Conservation (phyloP, 2,329 filamentous ascomycete genomes). For the Fusarium nanum region DNA sequence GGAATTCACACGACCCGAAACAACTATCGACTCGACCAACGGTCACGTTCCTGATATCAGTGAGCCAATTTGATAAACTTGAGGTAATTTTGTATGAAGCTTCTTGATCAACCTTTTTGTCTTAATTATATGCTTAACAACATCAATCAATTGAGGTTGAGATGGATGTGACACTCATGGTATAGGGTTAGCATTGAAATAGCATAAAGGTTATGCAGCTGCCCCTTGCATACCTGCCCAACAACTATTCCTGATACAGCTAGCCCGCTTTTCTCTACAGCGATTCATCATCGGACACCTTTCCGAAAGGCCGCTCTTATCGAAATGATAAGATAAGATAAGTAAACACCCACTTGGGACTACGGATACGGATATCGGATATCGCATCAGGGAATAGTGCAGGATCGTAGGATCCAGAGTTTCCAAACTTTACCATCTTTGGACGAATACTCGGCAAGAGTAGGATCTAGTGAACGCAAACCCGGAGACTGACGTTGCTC, state of each 20-base stretch:
- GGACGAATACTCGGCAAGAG: conserved; percentile 3
- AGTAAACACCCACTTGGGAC: neutral
- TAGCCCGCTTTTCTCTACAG: neutral
- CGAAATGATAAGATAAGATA: neutral
- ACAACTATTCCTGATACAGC: neutral
- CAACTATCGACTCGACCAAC: neutral
- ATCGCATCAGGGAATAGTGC: too few relatives aligned
- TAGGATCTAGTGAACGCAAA: neutral
- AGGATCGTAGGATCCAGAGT: neutral
- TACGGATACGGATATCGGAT: too few relatives aligned
- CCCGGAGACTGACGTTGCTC: neutral
- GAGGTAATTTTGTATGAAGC: neutral
- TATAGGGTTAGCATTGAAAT: neutral
- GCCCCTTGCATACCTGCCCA: neutral
- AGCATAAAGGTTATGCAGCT: neutral
- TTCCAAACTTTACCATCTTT: neutral
- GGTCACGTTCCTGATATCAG: neutral
- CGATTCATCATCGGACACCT: neutral
- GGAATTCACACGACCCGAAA: neutral
- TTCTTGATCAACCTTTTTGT: neutral
- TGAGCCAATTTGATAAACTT: neutral
- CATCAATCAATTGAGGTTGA: neutral
- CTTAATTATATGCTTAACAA: neutral
- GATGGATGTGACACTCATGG: neutral
- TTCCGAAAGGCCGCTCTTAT: fast-evolving